A percentile compares a stretch with the other conserved stretches of the same genome.
phyloP scores from a whole-genome alignment of 2,329 filamentous ascomycete species.

The Cyphellophora attinorum region DNA sequence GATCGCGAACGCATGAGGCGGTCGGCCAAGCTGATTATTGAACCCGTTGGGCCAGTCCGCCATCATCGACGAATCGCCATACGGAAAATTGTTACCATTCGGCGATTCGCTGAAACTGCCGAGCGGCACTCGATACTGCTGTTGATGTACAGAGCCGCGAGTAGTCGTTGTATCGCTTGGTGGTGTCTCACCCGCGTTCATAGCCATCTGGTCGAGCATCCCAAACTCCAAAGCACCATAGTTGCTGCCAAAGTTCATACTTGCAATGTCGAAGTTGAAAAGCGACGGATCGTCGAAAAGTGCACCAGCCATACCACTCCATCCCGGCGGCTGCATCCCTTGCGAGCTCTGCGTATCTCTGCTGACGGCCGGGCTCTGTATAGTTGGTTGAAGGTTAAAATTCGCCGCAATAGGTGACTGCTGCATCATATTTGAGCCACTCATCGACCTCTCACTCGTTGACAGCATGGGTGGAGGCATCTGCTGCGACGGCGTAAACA shows the following conservation, averaged over 20 bases:
- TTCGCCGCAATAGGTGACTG: conserved; percentile 66
- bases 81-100: conserved; percentile 28
- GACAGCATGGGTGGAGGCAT: conserved; percentile 33
- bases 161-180: conserved; percentile 52
- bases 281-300: conserved; percentile 85
- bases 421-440: conserved; percentile 43
- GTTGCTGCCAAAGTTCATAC: conserved; percentile 89
- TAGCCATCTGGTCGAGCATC: conserved; percentile 93
- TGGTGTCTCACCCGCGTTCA: conserved; percentile 72
- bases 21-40: conserved; percentile 21
- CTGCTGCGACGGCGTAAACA: conserved; percentile 30
- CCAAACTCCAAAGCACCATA: conserved; percentile 94
- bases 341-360: conserved; percentile 22
- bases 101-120: conserved; percentile 36
- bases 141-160: conserved; percentile 34
- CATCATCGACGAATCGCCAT: conserved; percentile 31
- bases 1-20: conserved; percentile 52
- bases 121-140: conserved; percentile 28
- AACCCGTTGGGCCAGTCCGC: conserved; percentile 36
- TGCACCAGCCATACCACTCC: conserved; percentile 28
- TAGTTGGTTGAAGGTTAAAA: conserved; percentile 43
- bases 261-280: conserved; percentile 93
- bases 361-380: conserved; percentile 28
- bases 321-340: conserved; percentile 23
- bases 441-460: conserved; percentile 36